phyloP scores from a whole-genome alignment of 306 rosid genomes.

The apple (Malus domestica) region DNA sequence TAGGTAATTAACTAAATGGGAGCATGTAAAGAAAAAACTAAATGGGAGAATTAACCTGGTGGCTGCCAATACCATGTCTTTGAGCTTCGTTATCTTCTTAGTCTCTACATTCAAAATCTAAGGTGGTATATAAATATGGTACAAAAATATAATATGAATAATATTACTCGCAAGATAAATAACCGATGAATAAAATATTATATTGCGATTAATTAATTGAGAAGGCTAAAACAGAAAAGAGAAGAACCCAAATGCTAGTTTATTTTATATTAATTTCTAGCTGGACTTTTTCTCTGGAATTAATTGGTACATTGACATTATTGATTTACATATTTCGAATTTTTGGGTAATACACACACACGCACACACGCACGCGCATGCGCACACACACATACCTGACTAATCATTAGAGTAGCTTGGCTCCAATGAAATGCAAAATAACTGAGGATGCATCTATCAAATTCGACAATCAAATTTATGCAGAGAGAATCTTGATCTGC shows the following conservation, averaged over 20 bases:
- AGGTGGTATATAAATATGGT: too few species aligned
- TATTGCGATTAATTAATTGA: neutral
- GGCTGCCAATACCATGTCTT: conserved; percentile 47
- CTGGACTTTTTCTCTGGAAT: neutral
- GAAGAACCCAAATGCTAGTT: neutral
- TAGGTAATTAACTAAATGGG: neutral
- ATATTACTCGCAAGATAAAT: neutral
- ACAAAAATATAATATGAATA: too few species aligned
- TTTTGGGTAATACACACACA: too few species aligned
- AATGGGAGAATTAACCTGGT: conserved; percentile 44
- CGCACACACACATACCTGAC: neutral
- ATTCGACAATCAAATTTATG: conserved; percentile 44
- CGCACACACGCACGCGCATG: too few species aligned
- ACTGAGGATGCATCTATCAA: conserved; percentile 62
- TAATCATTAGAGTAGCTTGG: conserved; percentile 31
- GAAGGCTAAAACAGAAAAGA: neutral
- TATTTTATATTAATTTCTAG: neutral
- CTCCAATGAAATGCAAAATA: conserved; percentile 86
- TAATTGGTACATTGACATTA: neutral
- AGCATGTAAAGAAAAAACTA: neutral
- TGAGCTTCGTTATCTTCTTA: conserved; percentile 38
- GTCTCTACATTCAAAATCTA: conserved; percentile 53
- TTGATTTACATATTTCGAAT: neutral
- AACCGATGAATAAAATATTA: neutral
- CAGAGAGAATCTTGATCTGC: conserved; percentile 35